Evolutionary conservation across 805 yeast species (phyloP).

Genomic region (Yarrowia osloensis): DNA sequence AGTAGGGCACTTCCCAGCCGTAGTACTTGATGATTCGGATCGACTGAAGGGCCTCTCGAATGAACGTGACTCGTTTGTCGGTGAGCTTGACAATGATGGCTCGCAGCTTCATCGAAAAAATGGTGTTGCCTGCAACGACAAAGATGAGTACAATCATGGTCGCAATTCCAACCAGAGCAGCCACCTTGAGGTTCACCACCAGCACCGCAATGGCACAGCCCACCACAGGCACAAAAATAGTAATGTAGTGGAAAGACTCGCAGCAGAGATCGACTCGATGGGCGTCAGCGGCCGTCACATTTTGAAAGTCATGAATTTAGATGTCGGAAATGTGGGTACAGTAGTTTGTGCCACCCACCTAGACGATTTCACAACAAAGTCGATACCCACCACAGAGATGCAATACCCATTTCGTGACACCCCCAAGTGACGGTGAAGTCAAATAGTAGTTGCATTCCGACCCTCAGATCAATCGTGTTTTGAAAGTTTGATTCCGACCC

Average conservation of each 20-base stretch:
- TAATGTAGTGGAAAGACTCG: slow-evolving; percentile 84
- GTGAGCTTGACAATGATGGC: slow-evolving; percentile 73
- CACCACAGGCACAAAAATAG: slow-evolving; percentile 56
- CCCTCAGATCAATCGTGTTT: too few species aligned
- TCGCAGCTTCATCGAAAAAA: slow-evolving; percentile 63
- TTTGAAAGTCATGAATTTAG: too few species aligned
- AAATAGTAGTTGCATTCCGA: too few species aligned
- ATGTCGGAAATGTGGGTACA: too few species aligned
- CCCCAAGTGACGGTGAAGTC: too few species aligned
- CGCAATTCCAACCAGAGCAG: slow-evolving; percentile 80
- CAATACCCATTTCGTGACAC: too few species aligned
- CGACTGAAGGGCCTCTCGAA: slow-evolving; percentile 88
- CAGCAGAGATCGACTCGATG: slow-evolving; percentile 92
- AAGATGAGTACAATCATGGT: slow-evolving; percentile 70
- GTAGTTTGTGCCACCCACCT: too few species aligned
- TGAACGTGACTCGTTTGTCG: slow-evolving; percentile 89
- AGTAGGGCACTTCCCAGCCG: slow-evolving; percentile 74
- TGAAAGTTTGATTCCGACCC: too few species aligned
- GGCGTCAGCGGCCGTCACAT: slow-evolving; percentile 94
- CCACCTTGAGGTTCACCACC: slow-evolving; percentile 75
- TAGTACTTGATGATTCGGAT: slow-evolving; percentile 92
- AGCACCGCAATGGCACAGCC: slow-evolving; percentile 59
- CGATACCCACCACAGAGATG: too few species aligned
- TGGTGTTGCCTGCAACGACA: slow-evolving; percentile 66
- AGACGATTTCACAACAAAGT: too few species aligned